These are phyloP conservation scores for Neurospora intermedia DNA, from an alignment of 495 filamentous ascomycete species.

Conservation along the genomic window DNA sequence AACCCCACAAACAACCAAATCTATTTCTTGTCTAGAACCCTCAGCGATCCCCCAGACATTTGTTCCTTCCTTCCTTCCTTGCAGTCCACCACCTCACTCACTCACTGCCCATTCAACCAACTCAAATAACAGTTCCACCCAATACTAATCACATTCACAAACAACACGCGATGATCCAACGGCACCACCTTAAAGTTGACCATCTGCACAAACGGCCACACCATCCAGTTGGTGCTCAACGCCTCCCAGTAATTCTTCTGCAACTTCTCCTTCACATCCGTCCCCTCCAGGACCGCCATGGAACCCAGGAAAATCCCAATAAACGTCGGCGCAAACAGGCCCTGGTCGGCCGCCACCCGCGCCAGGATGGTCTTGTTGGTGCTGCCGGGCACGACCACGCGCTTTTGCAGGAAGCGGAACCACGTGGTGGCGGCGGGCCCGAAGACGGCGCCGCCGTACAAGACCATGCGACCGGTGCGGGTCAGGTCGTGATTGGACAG, in stretches of 20 bases:
- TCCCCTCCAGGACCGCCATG: constrained; percentile 84
- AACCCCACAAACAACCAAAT: too few relatives aligned
- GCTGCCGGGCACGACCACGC: constrained; percentile 48
- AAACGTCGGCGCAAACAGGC: constrained; percentile 74
- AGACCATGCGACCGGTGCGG: constrained; percentile 79
- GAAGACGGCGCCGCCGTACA: constrained; percentile 86
- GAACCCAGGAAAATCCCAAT: constrained; percentile 71
- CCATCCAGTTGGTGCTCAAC: constrained; percentile 74
- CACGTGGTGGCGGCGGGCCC: constrained; percentile 84
- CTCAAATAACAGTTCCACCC: constrained; percentile 98
- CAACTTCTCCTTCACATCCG: constrained; percentile 58
- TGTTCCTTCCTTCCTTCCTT: background rate
- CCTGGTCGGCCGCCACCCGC: constrained; percentile 74
- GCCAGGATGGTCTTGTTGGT: constrained; percentile 61
- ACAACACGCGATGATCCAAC: constrained; percentile 70
- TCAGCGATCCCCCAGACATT: too few relatives aligned
- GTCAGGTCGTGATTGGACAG: constrained; percentile 67
- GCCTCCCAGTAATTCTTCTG: constrained; percentile 53
- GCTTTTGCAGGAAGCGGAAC: constrained; percentile 63
- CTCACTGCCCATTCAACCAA: constrained; percentile 52
- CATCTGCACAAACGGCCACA: constrained; percentile 88
- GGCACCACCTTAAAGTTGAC: constrained; percentile 89
- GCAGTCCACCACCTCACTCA: background rate
- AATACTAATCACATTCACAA: constrained; percentile 72
- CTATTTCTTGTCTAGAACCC: too few relatives aligned